phyloP scores from a whole-genome alignment of 345 rosid genomes.

The Boechera retrofracta region DNA sequence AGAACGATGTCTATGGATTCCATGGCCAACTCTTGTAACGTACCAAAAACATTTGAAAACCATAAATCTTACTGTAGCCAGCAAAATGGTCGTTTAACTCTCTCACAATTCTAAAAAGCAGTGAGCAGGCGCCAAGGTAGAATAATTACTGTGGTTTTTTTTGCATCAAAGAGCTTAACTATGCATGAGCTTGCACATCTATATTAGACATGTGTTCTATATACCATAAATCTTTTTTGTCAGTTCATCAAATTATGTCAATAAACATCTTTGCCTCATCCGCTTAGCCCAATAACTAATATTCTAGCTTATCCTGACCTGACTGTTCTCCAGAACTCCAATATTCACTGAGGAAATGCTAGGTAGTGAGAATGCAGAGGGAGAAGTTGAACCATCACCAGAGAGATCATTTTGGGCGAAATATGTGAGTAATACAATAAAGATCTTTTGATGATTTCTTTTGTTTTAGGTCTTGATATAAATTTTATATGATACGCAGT shows the following conservation, averaged over 20 bases:
- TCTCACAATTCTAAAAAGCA: conserved; percentile 74
- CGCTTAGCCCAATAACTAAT: background rate
- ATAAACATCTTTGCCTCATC: too few species aligned
- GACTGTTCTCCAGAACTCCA: conserved; percentile 61
- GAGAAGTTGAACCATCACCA: conserved; percentile 65
- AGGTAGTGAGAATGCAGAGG: conserved; percentile 69
- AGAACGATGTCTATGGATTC: too few species aligned
- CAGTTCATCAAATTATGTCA: too few species aligned
- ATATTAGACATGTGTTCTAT: background rate
- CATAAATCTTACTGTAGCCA: conserved; percentile 58
- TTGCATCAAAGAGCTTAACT: background rate
- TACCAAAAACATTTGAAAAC: too few species aligned
- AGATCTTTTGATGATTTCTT: too few species aligned
- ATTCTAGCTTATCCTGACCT: background rate
- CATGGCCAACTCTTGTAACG: too few species aligned
- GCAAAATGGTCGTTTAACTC: conserved; percentile 90
- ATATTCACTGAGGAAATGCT: conserved; percentile 68
- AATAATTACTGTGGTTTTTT: background rate
- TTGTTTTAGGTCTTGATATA: background rate
- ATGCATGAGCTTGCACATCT: conserved; percentile 1
- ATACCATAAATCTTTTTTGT: background rate
- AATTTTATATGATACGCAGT: conserved; percentile 50
- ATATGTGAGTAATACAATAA: conserved; percentile 43
- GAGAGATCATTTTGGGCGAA: conserved; percentile 95
- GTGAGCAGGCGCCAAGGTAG: conserved; percentile 91